Percentiles rank a stretch among this genome's conserved stretches.
Conservation (phyloP, 495 filamentous ascomycete species). For the Penicilliopsis zonata region DNA sequence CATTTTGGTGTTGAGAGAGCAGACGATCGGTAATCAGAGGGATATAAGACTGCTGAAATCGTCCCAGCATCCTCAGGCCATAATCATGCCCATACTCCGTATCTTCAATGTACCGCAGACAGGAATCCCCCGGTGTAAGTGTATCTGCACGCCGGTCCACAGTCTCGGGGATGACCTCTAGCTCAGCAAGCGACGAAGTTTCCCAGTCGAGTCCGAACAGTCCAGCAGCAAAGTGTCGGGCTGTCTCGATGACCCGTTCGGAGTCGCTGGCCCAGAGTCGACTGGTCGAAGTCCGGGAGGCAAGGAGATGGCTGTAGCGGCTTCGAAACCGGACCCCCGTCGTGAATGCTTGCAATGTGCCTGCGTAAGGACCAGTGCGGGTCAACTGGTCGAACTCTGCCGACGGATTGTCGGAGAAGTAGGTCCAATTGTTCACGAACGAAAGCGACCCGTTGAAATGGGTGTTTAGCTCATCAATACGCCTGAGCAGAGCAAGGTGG, state of each 20-base stretch:
- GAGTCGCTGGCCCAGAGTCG: constrained; percentile 44
- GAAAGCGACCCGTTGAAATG: constrained; percentile 35
- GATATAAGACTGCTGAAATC: constrained; percentile 38
- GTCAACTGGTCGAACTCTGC: constrained; percentile 42
- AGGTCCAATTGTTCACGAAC: constrained; percentile 46
- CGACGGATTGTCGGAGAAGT: constrained; percentile 30
- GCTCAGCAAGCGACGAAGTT: constrained; percentile 14
- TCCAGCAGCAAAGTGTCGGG: constrained; percentile 42
- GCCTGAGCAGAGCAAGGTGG: constrained; percentile 35
- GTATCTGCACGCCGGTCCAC: constrained; percentile 39
- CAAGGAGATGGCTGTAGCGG: constrained; percentile 37
- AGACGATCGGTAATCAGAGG: constrained; percentile 33
- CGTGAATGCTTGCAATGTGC: constrained; percentile 40
- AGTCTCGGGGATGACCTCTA: constrained; percentile 43
- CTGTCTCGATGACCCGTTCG: constrained; percentile 45
- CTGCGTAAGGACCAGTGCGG: constrained; percentile 45
- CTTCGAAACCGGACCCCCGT: constrained; percentile 45
- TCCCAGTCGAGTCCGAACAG: constrained; percentile 44
- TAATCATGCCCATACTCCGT: constrained; percentile 34
- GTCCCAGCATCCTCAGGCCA: constrained; percentile 31
- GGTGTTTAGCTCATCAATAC: constrained; percentile 27
- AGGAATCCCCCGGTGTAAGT: constrained; percentile 47
- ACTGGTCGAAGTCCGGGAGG: constrained; percentile 7
- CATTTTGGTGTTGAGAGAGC: constrained; percentile 23
- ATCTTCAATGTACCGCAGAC: constrained; percentile 38